Evolutionary conservation across 2,329 filamentous ascomycete genomes (phyloP).

Genomic region (Zymoseptoria pseudotritici): DNA sequence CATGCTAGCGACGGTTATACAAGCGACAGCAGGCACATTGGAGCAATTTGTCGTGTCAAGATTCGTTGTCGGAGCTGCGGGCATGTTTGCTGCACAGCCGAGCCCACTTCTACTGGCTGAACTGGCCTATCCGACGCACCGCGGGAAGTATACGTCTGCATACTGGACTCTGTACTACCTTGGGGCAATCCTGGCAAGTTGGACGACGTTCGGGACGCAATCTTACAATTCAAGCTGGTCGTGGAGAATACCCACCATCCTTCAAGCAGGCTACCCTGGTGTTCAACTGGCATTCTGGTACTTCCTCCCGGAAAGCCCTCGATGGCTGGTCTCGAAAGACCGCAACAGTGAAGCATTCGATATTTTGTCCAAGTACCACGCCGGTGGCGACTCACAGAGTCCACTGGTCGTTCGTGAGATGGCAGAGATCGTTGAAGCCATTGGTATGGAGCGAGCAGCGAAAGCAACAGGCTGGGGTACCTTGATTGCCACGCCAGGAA

Average conservation of each 20-base stretch:
- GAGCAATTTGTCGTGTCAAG: conserved; percentile 17
- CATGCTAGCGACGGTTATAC: conserved; percentile 27
- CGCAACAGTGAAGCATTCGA: conserved; percentile 22
- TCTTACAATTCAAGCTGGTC: conserved; percentile 29
- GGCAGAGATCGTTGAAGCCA: conserved; percentile 52
- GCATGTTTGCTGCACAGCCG: conserved; percentile 19
- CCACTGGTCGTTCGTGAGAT: conserved; percentile 53
- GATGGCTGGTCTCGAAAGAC: conserved; percentile 20
- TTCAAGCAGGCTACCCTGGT: conserved; percentile 42
- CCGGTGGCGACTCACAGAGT: conserved; percentile 39
- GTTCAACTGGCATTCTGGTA: conserved; percentile 30
- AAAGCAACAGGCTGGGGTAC: conserved; percentile 26
- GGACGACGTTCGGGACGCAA: conserved; percentile 17
- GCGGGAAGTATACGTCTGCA: conserved; percentile 13
- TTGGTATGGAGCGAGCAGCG: conserved; percentile 50
- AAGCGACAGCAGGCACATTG: conserved; percentile 23
- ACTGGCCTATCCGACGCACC: conserved; percentile 17
- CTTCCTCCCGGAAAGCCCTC: conserved; percentile 14
- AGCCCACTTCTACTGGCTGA: conserved; percentile 16
- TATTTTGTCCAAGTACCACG: conserved; percentile 38
- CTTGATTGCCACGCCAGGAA: conserved; percentile 17
- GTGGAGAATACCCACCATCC: conserved; percentile 43
- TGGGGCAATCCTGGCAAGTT: conserved; percentile 16
- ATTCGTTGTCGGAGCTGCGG: conserved; percentile 14
- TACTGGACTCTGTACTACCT: conserved; percentile 18